Evolutionary conservation across 768 basidiomycete genomes (phyloP), one percentile per base, ranked within the genome.

Genomic region (Calocybe indica): DNA sequence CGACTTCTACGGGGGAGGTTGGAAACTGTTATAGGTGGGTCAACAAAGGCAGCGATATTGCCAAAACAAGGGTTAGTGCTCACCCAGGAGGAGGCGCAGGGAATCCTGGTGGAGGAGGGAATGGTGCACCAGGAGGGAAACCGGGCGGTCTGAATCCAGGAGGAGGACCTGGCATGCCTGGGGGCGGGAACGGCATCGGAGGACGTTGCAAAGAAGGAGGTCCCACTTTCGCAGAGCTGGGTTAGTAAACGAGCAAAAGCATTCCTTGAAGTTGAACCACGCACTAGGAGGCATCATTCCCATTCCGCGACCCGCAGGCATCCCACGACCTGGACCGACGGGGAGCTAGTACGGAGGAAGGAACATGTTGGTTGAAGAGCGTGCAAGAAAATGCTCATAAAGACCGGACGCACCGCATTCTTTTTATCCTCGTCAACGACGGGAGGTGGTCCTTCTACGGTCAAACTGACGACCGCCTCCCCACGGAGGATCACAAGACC

Each of bases 401-500:
- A 37, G 15, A n/a, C 33, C 22, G 35, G 28, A 68, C 83, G 64
- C 60, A 89, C 85, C 56, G 68, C 78, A 60, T 80, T 83, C 75
- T 88, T 87, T 71, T 88, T 89, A 62, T 94, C 92, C 28, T 94
- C 94, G 48, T 90, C 88, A 14, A 85, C 83, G 15, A 87, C 78
- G 7, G 95, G 93, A 32, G 95, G 95, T 3, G 94, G 94, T 8
- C 94, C 95, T 67, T 96, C 95, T 12, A 98, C 93, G 47, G 81
- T 86, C 56, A 98, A 74, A 59, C 90, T 93, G 59, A 99, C 95
- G 36, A 98, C 91, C 0, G 92, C 89, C 68, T 98, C 96, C 51
- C 96, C 96, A 50, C 96, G 81, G 59, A 98, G 69, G 61, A 99
- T 97, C 48, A 98, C 93, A 30, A 99, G 78, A n/a, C 96, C 96